Conservation (phyloP, 129 eudicot species). For the Flaveria trinervia region DNA sequence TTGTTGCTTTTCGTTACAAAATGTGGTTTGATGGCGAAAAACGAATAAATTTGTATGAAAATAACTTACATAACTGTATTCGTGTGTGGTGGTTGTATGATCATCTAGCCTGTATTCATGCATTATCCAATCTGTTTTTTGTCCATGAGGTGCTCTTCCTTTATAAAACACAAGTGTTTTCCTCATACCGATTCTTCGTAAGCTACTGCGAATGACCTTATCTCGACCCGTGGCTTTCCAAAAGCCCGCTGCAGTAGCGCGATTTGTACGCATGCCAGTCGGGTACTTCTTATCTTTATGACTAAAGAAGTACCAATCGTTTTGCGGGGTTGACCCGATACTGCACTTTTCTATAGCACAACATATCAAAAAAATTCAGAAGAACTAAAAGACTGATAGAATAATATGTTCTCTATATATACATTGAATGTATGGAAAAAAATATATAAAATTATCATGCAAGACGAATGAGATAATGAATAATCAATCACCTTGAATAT, state of each 20-base stretch:
- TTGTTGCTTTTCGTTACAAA: constrained; percentile 16
- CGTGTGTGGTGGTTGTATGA: constrained; percentile 28
- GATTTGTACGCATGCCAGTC: constrained; percentile 47
- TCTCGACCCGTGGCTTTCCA: constrained; percentile 64
- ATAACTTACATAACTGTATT: constrained; percentile 36
- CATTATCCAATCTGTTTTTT: constrained; percentile 87
- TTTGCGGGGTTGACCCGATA: constrained; percentile 57
- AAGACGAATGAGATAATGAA: neutral
- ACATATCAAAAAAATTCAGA: neutral
- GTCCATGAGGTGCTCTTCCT: constrained; percentile 94
- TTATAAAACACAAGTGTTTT: constrained; percentile 70
- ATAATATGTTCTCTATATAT: no score
- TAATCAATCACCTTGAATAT: constrained; percentile 49
- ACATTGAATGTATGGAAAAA: neutral
- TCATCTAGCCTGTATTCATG: constrained; percentile 80
- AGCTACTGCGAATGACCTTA: constrained; percentile 50
- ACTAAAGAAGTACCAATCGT: constrained; percentile 57
- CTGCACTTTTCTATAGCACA: constrained; percentile 41
- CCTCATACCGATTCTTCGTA: constrained; percentile 49
- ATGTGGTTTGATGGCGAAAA: neutral
- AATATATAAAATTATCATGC: neutral
- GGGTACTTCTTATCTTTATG: constrained; percentile 62
- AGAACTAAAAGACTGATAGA: no score
- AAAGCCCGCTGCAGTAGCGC: constrained; percentile 56
- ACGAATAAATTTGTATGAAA: neutral